Base-by-base conservation (phyloP, 2,329 filamentous ascomycete species). In the Talaromyces sp. region DNA sequence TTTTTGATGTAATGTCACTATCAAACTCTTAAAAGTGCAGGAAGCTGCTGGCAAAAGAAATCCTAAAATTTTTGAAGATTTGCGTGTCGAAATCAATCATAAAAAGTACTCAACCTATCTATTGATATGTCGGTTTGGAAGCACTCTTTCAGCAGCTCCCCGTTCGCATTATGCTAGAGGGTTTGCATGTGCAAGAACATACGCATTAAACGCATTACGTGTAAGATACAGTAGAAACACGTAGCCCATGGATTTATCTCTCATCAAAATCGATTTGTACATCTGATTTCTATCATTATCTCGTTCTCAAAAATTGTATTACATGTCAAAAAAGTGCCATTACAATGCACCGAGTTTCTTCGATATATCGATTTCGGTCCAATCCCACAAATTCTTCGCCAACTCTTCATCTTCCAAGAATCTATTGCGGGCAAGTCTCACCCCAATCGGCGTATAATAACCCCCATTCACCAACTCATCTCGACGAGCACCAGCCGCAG, bases 371-470 rank as follows among this genome's bases (percentile, higher is more conserved):
- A 13, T 39, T 62, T 80, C 77, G 6, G 77, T 77, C 78, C 77
- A 80, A 42, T 79, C 76, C 78, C 78, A 80, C 32, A 80, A 67
- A 59, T 63, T 67, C 54, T 65, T 67, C 1, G 69, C 75, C 59
- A 77, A 64, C 13, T 71, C 70, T 5, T 62, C 64, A 65, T 79
- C 71, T 10, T 66, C 66, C 2, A 72, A 69, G 60, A 71, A 71
- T 51, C 62, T 52, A 22, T 71, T 75, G 11, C 68, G 67, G 44
- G 66, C 68, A n/a, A 70, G 70, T 33, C 64, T 66, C 47, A 69
- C 62, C 9, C 75, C 78, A 61, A 79, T 69, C 0, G 78, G 75
- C 8, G 72, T 71, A 64, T 79, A 80, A 64, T 78, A 80, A 57
- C 70, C 73, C 0, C 78, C 78, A 59, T 73, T 78, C 22, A 57